A percentile compares a stretch with the other conserved stretches of the same genome.
Evolutionary conservation across 257 asterid genomes (phyloP).

Genomic region (Paraleonurus japonicus): DNA sequence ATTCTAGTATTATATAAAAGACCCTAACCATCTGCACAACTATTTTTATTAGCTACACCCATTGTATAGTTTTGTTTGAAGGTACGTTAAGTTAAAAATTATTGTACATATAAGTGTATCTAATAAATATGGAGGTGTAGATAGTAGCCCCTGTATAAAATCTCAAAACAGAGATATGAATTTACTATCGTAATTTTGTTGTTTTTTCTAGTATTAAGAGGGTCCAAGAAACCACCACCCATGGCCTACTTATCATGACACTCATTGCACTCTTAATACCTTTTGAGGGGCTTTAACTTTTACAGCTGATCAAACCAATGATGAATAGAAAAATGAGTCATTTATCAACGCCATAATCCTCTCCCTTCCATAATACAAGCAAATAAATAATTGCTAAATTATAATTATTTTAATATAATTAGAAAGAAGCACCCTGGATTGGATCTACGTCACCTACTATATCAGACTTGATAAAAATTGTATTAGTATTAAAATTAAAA

Average conservation of each 20-base stretch:
- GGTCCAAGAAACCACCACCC: conserved; percentile 31
- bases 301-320: conserved; percentile 40
- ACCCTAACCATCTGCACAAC: too few species aligned
- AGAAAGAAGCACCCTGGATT: too few species aligned
- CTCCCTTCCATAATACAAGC: neutral
- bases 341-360: conserved; percentile 3
- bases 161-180: neutral
- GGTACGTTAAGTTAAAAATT: too few species aligned
- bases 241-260: conserved; percentile 34
- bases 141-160: neutral
- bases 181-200: neutral
- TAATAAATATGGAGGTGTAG: too few species aligned
- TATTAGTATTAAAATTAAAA: too few species aligned
- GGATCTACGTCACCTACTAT: too few species aligned
- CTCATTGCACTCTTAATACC: conserved; percentile 25
- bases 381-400: neutral
- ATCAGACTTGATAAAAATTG: too few species aligned
- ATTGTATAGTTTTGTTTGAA: too few species aligned
- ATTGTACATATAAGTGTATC: too few species aligned
- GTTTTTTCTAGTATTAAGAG: neutral
- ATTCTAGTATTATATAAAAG: too few species aligned
- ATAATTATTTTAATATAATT: too few species aligned
- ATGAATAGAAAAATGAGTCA: conserved; percentile 18
- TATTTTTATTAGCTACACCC: too few species aligned
- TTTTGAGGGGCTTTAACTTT: conserved; percentile 23